Conservation (phyloP, 108 stramenopile genomes). For the Cyclotella atomus region DNA sequence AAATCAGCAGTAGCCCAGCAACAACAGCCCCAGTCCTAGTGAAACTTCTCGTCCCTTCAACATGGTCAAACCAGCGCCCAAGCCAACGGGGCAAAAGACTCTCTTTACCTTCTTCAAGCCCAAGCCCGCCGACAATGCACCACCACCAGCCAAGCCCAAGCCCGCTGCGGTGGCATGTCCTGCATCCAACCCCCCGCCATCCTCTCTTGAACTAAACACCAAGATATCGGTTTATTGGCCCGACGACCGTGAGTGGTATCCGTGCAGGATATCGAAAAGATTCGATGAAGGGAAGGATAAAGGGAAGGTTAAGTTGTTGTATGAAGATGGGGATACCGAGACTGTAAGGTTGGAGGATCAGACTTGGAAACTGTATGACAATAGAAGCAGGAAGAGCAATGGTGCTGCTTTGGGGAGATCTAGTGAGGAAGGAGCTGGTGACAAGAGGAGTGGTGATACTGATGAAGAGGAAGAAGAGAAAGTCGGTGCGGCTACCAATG, state of each 20-base stretch:
- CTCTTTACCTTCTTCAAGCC: constrained; percentile 34
- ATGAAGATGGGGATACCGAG: constrained; percentile 45
- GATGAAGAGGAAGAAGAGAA: not conserved
- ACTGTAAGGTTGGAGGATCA: constrained; percentile 14
- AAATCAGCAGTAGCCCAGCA: too few species aligned
- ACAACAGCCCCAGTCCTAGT: too few species aligned
- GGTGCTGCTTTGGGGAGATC: too few species aligned
- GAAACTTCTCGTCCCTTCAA: too few species aligned
- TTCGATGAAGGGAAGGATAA: not conserved
- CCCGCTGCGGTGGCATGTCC: too few species aligned
- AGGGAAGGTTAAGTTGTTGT: constrained; percentile 5
- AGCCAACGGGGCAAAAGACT: too few species aligned
- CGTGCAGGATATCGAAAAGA: constrained; percentile 22
- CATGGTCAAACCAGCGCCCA: too few species aligned
- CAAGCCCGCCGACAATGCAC: not conserved
- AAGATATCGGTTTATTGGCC: not conserved
- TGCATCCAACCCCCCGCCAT: not conserved
- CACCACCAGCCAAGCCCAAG: not conserved
- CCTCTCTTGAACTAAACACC: not conserved
- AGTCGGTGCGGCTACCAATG: not conserved
- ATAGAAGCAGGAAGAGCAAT: not conserved
- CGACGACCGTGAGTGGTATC: constrained; percentile 27
- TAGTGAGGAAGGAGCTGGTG: not conserved
- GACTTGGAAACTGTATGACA: not conserved
- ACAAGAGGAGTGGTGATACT: not conserved